phyloP scores from a whole-genome alignment of 2,329 filamentous ascomycete species.

The Fusarium protoensiforme region DNA sequence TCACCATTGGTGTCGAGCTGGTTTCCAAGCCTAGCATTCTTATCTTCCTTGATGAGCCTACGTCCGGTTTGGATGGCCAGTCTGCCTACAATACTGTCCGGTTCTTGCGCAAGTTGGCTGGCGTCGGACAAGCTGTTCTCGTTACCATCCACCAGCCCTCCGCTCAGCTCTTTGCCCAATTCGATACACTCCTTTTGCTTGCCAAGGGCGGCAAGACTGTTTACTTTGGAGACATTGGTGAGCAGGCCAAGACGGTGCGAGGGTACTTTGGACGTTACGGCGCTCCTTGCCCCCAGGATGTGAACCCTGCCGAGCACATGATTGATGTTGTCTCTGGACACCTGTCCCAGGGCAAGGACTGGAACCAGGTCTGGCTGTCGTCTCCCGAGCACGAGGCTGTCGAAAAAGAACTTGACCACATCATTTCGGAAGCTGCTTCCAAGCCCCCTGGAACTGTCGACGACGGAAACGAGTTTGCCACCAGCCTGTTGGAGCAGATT shows the following conservation, averaged over 20 bases:
- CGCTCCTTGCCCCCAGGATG: conserved; percentile 68
- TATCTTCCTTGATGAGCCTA: conserved; percentile 72
- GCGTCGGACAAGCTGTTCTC: conserved; percentile 73
- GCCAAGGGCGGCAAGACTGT: conserved; percentile 73
- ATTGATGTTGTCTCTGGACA: conserved; percentile 67
- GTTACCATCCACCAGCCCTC: conserved; percentile 79
- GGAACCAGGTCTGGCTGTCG: conserved; percentile 77
- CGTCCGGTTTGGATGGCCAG: conserved; percentile 74
- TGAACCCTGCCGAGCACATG: conserved; percentile 83
- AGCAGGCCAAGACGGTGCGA: conserved; percentile 63
- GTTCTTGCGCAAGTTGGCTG: conserved; percentile 74
- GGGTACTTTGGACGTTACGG: conserved; percentile 76
- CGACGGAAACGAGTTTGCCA: conserved; percentile 77
- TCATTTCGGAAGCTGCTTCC: conserved; percentile 66
- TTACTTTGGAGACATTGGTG: conserved; percentile 75
- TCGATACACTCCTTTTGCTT: conserved; percentile 73
- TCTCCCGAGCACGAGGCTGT: conserved; percentile 69
- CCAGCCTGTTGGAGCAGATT: conserved; percentile 71
- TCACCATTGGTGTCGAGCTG: conserved; percentile 71
- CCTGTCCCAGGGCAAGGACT: conserved; percentile 63
- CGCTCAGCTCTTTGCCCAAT: conserved; percentile 72
- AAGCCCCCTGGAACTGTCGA: conserved; percentile 54
- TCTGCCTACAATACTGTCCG: conserved; percentile 74
- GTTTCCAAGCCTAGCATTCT: conserved; percentile 70
- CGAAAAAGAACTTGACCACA: conserved; percentile 70